These are phyloP conservation scores for Gnomoniopsis sp. DNA, from an alignment of 2,329 filamentous ascomycete genomes.

Conservation along the genomic window DNA sequence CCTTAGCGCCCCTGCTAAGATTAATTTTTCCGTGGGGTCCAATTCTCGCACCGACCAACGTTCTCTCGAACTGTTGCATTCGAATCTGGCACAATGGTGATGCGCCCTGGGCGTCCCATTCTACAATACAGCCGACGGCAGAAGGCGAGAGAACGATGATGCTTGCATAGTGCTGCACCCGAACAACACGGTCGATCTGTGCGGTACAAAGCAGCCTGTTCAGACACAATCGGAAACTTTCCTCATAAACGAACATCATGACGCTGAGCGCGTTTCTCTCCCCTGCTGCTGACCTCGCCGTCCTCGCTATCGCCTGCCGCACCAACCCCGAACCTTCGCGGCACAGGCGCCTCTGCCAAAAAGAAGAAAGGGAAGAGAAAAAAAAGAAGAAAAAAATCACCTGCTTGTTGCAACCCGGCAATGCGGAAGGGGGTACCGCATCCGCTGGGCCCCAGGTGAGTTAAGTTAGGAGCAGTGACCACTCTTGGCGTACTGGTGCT, in stretches of 20 bases:
- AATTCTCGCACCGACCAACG: not conserved
- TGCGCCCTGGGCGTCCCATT: not conserved
- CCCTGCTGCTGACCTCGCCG: not conserved
- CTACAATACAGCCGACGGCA: not conserved
- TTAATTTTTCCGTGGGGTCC: slow-evolving; percentile 16
- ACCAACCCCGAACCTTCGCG: not conserved
- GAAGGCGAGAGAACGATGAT: not conserved
- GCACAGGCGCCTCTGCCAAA: not conserved
- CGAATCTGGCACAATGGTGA: not conserved
- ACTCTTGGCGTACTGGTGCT: too few relatives aligned
- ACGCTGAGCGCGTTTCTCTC: slow-evolving; percentile 2
- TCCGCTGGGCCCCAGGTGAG: too few relatives aligned
- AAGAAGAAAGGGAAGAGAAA: too few relatives aligned
- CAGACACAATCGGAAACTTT: not conserved
- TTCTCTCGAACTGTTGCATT: not conserved
- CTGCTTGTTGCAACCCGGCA: too few relatives aligned
- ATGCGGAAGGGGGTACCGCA: too few relatives aligned
- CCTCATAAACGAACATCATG: not conserved
- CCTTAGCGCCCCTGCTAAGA: not conserved
- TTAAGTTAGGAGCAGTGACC: too few relatives aligned
- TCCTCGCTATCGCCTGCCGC: not conserved
- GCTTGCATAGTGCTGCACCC: not conserved
- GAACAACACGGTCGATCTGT: too few relatives aligned
- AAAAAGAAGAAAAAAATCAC: too few relatives aligned
- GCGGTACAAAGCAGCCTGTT: not conserved